A percentile compares a stretch with the other conserved stretches of the same genome.
Conservation (phyloP, 495 filamentous ascomycete species). For the Amniculicola lignicola region DNA sequence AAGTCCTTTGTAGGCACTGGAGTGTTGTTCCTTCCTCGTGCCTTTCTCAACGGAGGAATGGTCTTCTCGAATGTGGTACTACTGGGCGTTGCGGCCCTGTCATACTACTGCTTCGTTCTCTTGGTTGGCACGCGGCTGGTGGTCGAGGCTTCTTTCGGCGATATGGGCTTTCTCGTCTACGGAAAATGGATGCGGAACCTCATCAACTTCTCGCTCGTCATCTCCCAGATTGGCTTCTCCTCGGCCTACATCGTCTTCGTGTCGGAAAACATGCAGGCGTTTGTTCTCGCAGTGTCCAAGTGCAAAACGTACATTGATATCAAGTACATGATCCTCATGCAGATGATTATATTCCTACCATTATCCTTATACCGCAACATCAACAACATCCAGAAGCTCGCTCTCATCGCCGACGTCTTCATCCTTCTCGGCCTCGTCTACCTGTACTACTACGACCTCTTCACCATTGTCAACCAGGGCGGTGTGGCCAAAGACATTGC, state of each 20-base stretch:
- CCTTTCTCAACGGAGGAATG: conserved; percentile 95
- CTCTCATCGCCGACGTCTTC: conserved; percentile 87
- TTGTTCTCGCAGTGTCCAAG: conserved; percentile 77
- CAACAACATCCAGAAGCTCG: conserved; percentile 77
- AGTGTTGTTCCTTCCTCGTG: conserved; percentile 91
- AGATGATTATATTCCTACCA: conserved; percentile 89
- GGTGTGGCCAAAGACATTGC: conserved; percentile 82
- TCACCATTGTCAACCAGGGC: conserved; percentile 70
- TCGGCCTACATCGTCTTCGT: conserved; percentile 99
- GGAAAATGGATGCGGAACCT: conserved; percentile 82
- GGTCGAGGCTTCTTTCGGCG: conserved; percentile 87
- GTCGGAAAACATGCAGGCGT: conserved; percentile 90
- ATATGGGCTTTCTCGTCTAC: conserved; percentile 90
- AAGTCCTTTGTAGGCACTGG: conserved; percentile 98
- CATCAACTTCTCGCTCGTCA: conserved; percentile 84
- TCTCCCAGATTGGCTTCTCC: conserved; percentile 93
- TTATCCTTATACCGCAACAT: conserved; percentile 93
- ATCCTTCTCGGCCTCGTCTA: conserved; percentile 90
- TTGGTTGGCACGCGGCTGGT: conserved; percentile 81
- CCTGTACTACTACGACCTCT: conserved; percentile 91
- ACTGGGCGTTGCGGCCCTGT: conserved; percentile 74
- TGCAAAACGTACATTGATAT: conserved; percentile 79
- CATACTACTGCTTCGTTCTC: conserved; percentile 94
- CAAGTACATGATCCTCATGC: conserved; percentile 84
- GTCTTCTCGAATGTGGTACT: conserved; percentile 91